Evolutionary conservation across 257 asterid species (phyloP).

Genomic region (Fraxinus excelsior): DNA sequence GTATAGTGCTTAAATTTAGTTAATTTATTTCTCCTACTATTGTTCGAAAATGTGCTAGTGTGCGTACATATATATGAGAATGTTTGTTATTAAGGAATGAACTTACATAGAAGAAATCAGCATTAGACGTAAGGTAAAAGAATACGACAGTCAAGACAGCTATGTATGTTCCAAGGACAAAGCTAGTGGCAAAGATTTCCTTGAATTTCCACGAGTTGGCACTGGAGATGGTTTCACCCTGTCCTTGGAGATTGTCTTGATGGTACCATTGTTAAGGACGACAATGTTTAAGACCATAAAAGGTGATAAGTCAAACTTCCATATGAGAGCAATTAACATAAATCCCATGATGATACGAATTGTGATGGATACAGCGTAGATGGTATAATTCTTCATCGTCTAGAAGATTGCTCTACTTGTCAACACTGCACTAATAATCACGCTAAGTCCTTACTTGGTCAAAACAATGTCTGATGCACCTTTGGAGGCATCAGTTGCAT

Average conservation of each 20-base stretch:
- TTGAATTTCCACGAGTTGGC: constrained; percentile 58
- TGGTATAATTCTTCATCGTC: constrained; percentile 87
- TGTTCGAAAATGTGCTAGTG: background rate
- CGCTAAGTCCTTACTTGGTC: constrained; percentile 82
- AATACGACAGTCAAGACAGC: constrained; percentile 51
- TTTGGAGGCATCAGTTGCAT: constrained; percentile 85
- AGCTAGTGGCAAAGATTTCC: constrained; percentile 58
- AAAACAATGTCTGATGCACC: constrained; percentile 85
- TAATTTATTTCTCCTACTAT: background rate
- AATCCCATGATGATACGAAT: constrained; percentile 59
- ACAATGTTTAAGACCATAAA: constrained; percentile 63
- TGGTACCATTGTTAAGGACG: constrained; percentile 58
- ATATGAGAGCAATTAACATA: constrained; percentile 53
- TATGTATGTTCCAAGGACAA: constrained; percentile 63
- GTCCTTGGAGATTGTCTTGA: constrained; percentile 65
- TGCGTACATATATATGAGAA: background rate
- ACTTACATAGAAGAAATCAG: constrained; percentile 49
- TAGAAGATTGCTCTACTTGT: constrained; percentile 89
- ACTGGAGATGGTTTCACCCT: constrained; percentile 61
- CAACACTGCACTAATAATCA: constrained; percentile 74
- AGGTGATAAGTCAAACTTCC: constrained; percentile 65
- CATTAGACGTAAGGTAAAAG: constrained; percentile 43
- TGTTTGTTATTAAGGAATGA: background rate
- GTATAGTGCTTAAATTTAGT: background rate
- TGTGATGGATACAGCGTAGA: constrained; percentile 60